A percentile compares a stretch with the other conserved stretches of the same genome.
Evolutionary conservation across 345 rosid species (phyloP).

Genomic region (Physaria fendleri): DNA sequence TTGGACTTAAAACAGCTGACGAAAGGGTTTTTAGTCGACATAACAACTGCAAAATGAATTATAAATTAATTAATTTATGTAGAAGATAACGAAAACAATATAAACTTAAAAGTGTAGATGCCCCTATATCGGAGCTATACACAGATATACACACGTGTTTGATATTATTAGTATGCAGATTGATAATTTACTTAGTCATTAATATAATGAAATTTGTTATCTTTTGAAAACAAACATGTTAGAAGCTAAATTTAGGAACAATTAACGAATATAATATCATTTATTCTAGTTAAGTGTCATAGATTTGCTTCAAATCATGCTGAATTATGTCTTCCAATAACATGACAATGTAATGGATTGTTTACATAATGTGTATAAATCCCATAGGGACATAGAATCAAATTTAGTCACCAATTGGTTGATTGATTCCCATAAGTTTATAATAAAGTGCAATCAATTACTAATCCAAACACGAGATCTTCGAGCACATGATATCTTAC

Average conservation of each 20-base stretch:
- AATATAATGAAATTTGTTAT: no score
- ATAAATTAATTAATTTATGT: slow-evolving; percentile 3
- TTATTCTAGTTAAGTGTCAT: slow-evolving; percentile 5
- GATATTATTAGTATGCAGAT: no score
- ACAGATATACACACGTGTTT: slow-evolving; percentile 13
- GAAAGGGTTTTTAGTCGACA: slow-evolving; percentile 18
- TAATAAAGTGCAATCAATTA: slow-evolving; percentile 7
- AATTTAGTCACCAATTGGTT: slow-evolving; percentile 27
- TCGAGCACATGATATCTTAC: slow-evolving; percentile 20
- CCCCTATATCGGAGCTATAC: slow-evolving; percentile 13
- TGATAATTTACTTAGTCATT: no score
- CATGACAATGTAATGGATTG: slow-evolving; percentile 13
- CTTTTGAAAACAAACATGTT: no score
- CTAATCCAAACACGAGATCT: slow-evolving; percentile 20
- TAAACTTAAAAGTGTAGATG: not conserved
- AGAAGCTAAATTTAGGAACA: not conserved
- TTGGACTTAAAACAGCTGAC: slow-evolving; percentile 16
- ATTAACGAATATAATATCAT: not conserved
- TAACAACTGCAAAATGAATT: not conserved
- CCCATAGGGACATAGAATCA: slow-evolving; percentile 29
- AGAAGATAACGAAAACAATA: slow-evolving; percentile 14
- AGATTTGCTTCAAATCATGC: slow-evolving; percentile 23
- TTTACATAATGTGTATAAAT: slow-evolving; percentile 15
- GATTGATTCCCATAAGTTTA: slow-evolving; percentile 13
- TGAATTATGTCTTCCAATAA: slow-evolving; percentile 23